phyloP scores from a whole-genome alignment of 2,329 filamentous ascomycete species.

The Diaporthe ampelina region DNA sequence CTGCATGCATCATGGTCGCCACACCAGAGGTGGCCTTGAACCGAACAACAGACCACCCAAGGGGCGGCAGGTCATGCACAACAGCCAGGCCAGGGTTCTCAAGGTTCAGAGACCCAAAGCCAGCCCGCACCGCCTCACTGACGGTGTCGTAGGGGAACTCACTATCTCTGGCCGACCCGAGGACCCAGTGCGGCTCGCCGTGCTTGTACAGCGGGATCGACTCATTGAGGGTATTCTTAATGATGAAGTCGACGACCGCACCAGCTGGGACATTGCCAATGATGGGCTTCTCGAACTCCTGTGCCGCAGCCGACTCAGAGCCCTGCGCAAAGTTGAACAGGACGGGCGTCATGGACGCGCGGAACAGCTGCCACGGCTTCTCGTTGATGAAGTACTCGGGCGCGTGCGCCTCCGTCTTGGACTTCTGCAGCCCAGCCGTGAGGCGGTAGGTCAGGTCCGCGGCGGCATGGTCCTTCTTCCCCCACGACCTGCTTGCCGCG shows the following conservation, averaged over 20 bases:
- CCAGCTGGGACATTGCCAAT: constrained; percentile 13
- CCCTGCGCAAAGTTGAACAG: constrained; percentile 41
- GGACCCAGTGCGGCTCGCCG: constrained; percentile 43
- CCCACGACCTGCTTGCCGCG: background rate
- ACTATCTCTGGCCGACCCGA: constrained; percentile 37
- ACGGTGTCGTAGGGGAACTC: constrained; percentile 38
- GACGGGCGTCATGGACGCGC: constrained; percentile 41
- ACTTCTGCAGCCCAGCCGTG: constrained; percentile 28
- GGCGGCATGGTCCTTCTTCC: constrained; percentile 4
- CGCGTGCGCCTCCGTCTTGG: constrained; percentile 34
- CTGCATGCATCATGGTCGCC: constrained; percentile 42
- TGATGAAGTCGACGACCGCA: constrained; percentile 41
- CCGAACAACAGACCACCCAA: constrained; percentile 42
- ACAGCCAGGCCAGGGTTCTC: constrained; percentile 37
- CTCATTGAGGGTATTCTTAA: constrained; percentile 30
- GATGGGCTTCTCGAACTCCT: constrained; percentile 36
- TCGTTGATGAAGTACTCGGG: constrained; percentile 37
- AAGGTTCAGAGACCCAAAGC: constrained; percentile 29
- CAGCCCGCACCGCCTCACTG: background rate
- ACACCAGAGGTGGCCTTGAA: constrained; percentile 37
- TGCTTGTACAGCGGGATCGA: constrained; percentile 45
- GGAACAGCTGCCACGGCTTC: constrained; percentile 41
- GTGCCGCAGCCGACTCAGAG: constrained; percentile 22
- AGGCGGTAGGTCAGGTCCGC: constrained; percentile 41
- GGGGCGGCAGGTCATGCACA: constrained; percentile 41